Evolutionary conservation across 2,329 filamentous ascomycete genomes (phyloP).

Genomic region (Talaromyces sp.): DNA sequence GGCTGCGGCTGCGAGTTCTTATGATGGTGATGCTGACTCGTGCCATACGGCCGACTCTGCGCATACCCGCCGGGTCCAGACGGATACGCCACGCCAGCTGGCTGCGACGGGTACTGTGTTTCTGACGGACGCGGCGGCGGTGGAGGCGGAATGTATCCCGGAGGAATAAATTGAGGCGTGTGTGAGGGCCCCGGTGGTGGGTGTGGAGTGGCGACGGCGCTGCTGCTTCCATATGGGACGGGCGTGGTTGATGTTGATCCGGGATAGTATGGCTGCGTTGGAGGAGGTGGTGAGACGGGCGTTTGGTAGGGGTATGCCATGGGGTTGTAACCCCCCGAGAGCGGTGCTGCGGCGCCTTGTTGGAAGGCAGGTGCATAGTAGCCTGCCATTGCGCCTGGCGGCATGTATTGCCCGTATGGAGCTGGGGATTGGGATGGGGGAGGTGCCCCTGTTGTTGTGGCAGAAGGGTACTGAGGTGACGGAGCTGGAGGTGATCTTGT

Average conservation of each 20-base stretch:
- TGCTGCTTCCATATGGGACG: conserved; percentile 21
- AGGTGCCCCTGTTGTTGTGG: conserved; percentile 17
- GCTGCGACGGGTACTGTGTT: conserved; percentile 29
- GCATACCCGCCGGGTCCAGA: conserved; percentile 53
- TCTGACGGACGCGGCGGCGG: conserved; percentile 61
- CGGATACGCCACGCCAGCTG: conserved; percentile 49
- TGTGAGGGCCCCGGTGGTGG: conserved; percentile 28
- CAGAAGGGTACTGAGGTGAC: conserved; percentile 30
- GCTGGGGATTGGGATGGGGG: conserved; percentile 31
- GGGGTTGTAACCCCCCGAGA: conserved; percentile 45
- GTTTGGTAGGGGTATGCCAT: conserved; percentile 44
- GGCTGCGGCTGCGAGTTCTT: conserved; percentile 26
- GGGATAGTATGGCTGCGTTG: conserved; percentile 26
- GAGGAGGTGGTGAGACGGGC: conserved; percentile 39
- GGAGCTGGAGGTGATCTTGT: conserved; percentile 35
- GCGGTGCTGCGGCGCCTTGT: conserved; percentile 36
- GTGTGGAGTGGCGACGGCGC: conserved; percentile 21
- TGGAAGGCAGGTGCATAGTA: conserved; percentile 32
- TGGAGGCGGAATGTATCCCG: conserved; percentile 62
- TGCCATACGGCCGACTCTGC: conserved; percentile 38
- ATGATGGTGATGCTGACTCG: conserved; percentile 29
- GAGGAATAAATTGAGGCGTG: conserved; percentile 46
- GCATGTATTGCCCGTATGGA: conserved; percentile 31
- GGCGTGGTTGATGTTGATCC: conserved; percentile 8
- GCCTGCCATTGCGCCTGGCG: conserved; percentile 17